Conservation (phyloP, 2,329 filamentous ascomycete genomes). For the Fusarium tupiense region DNA sequence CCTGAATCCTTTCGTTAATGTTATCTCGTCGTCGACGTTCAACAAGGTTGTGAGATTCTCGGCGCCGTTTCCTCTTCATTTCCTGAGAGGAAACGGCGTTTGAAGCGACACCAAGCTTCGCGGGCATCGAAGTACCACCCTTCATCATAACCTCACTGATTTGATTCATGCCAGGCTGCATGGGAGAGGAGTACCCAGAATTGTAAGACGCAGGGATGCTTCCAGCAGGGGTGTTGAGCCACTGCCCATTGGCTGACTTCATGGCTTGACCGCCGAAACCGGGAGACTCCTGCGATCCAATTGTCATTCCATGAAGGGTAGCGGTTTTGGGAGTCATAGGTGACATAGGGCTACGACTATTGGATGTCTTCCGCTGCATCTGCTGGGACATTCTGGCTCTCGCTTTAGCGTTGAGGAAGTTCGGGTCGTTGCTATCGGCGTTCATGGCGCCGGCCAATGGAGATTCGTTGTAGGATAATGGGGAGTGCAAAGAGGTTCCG, state of each 20-base stretch:
- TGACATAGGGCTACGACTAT: conserved; percentile 65
- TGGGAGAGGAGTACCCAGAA: conserved; percentile 87
- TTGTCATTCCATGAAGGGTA: conserved; percentile 75
- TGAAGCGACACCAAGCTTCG: conserved; percentile 74
- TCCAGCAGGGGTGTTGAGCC: conserved; percentile 82
- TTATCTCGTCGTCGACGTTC: conserved; percentile 95
- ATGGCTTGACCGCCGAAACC: conserved; percentile 83
- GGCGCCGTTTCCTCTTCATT: conserved; percentile 88
- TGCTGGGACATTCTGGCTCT: conserved; percentile 68
- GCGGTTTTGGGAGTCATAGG: conserved; percentile 91
- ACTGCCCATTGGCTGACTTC: conserved; percentile 87
- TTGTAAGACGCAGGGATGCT: conserved; percentile 88
- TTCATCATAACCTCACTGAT: conserved; percentile 91
- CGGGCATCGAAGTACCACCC: conserved; percentile 87
- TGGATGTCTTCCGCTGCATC: conserved; percentile 78
- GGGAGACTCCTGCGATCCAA: conserved; percentile 73
- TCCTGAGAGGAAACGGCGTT: conserved; percentile 81
- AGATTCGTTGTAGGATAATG: conserved; percentile 53
- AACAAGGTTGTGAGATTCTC: conserved; percentile 96
- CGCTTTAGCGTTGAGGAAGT: conserved; percentile 70
- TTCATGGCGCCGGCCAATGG: conserved; percentile 59
- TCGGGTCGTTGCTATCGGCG: conserved; percentile 60
- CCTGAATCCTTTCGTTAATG: conserved; percentile 98
- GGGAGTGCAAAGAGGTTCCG: conserved; percentile 58
- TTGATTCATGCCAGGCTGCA: conserved; percentile 74